These are phyloP conservation scores for Solanum stenotomum DNA, from an alignment of 257 asterid genomes.

Conservation along the genomic window DNA sequence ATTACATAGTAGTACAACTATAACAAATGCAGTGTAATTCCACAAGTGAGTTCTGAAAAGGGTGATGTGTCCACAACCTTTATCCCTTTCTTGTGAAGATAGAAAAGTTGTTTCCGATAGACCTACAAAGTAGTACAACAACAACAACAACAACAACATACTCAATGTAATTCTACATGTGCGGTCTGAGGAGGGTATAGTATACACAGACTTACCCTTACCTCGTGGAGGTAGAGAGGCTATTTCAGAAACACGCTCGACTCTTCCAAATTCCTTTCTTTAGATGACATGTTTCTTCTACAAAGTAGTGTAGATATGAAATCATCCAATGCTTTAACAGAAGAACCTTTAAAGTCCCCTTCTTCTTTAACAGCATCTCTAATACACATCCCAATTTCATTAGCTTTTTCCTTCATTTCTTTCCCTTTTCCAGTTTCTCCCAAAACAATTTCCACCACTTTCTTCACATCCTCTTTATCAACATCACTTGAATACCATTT, in stretches of 20 bases:
- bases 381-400: slow-evolving; percentile 36
- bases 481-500: slow-evolving; percentile 32
- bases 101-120: neutral
- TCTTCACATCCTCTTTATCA: slow-evolving; percentile 47
- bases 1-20: no score
- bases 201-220: neutral
- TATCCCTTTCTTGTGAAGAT: neutral
- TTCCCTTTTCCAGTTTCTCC: slow-evolving; percentile 36
- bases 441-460: slow-evolving; percentile 46
- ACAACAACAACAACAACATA: neutral
- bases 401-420: slow-evolving; percentile 61
- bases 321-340: slow-evolving; percentile 43
- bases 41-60: no score
- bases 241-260: neutral
- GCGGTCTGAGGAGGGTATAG: neutral
- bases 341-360: slow-evolving; percentile 34
- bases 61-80: no score
- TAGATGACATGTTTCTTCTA: neutral
- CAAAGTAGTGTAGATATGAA: slow-evolving; percentile 35
- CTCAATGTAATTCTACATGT: neutral
- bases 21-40: fast-evolving
- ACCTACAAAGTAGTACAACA: neutral
- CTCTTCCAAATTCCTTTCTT: neutral
- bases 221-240: neutral
- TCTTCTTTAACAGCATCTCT: slow-evolving; percentile 47